These are phyloP conservation scores for Xanthoconium purpureum DNA, from an alignment of 768 basidiomycete genomes.

Conservation along the genomic window DNA sequence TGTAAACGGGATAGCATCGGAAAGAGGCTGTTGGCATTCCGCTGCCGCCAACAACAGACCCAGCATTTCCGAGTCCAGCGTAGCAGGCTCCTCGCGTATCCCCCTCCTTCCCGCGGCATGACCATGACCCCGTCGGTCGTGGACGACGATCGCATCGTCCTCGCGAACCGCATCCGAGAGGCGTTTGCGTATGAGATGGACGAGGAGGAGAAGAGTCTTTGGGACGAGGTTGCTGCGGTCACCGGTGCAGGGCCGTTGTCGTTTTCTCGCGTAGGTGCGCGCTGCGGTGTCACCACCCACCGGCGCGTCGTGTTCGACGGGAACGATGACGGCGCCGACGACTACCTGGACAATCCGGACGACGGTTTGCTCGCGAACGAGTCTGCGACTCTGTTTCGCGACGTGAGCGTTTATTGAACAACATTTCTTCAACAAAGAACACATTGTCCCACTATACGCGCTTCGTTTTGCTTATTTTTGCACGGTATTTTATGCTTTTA, in stretches of 20 bases:
- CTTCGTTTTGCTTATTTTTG: not conserved
- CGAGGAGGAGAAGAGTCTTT: slow-evolving; percentile 29
- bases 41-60: slow-evolving; percentile 12
- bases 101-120: not conserved
- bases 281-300: slow-evolving; percentile 7
- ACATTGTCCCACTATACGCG: slow-evolving; percentile 9
- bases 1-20: slow-evolving; percentile 29
- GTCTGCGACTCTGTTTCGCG: slow-evolving; percentile 18
- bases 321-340: slow-evolving; percentile 4
- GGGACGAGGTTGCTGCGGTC: slow-evolving; percentile 28
- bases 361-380: slow-evolving; percentile 17
- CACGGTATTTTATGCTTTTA: slow-evolving; percentile 21
- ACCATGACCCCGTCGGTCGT: not conserved
- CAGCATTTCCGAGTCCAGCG: slow-evolving; percentile 2
- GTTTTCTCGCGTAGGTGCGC: slow-evolving; percentile 16
- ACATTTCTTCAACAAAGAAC: not conserved
- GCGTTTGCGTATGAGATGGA: slow-evolving; percentile 19
- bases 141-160: slow-evolving; percentile 6
- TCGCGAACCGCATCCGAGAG: slow-evolving; percentile 11
- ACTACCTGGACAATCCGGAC: slow-evolving; percentile 14
- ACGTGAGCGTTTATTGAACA: slow-evolving; percentile 22
- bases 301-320: not conserved
- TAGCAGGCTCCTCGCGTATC: not conserved
- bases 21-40: slow-evolving; percentile 24
- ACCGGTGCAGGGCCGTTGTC: slow-evolving; percentile 13